Base-by-base conservation (phyloP, 495 filamentous ascomycete genomes). In the Staphylotrichum tortipilum region DNA sequence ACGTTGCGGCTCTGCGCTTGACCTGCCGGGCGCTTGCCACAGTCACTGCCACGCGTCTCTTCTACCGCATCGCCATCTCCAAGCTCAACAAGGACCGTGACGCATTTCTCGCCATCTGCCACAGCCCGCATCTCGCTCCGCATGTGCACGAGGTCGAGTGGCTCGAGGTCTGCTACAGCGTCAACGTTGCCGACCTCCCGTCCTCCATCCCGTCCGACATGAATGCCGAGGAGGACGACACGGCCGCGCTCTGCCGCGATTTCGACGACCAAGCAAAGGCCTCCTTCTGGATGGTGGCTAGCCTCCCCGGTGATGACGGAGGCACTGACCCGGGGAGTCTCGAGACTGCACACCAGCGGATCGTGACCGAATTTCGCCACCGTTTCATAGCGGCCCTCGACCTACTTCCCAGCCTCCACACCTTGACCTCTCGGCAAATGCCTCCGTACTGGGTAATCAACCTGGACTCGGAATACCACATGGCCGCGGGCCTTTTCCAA, bases 11-110 rank as follows among this genome's bases (percentile, higher is more conserved):
- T 2, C 15, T 52, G 3, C 41, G 49, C 8, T 10, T 33, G n/a
- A 46, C 15, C 2, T 52, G 43, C 28, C 33, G 19, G 2, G 34
- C 23, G 1, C 42, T 52, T 11, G 22, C 18, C 18, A 7, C 3
- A 3, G 36, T 23, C 43, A 21, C 43, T 14, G n/a, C 36, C 7
- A 26, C 17, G 17, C 50, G 42, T 1, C 49, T 45, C 3, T 47
- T 52, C 22, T 52, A 40, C 35, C 49, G 50, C 42, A 47, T 52
- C 35, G 24, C 15, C 50, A 28, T 52, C 28, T 52, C 50, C 42
- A 46, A 46, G 8, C 51, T 54, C 18, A 30, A n/a, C 29, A 1
- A 3, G 10, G 44, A 49, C 45, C 44, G 50, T 34, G 38, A 54
- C 1, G 14, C 11, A 7, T 54, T 54, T 17, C 44, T 54, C 33